A percentile compares a stretch with the other conserved stretches of the same genome.
Evolutionary conservation across 495 filamentous ascomycete species (phyloP).

Genomic region (Trichoderma erinaceum): DNA sequence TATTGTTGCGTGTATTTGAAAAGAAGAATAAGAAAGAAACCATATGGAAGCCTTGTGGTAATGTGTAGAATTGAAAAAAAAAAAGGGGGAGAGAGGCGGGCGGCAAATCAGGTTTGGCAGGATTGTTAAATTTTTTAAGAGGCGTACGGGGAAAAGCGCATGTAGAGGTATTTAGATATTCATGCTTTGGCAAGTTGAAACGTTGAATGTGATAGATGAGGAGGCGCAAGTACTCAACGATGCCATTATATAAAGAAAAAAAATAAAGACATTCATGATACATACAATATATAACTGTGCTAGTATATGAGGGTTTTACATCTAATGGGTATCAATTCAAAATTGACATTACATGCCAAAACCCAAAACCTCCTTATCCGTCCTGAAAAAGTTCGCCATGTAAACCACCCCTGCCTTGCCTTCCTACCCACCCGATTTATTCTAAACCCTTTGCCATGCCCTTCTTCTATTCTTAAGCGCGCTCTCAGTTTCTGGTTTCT

Average conservation of each 20-base stretch:
- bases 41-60: background rate
- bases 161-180: background rate
- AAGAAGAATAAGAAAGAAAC: background rate
- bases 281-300: background rate
- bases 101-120: background rate
- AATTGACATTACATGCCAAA: conserved; percentile 4
- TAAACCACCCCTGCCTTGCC: background rate
- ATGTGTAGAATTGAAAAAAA: background rate
- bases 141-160: conserved; percentile 1
- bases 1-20: background rate
- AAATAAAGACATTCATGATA: background rate
- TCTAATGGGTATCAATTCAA: conserved; percentile 1
- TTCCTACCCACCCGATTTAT: background rate
- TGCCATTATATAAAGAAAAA: background rate
- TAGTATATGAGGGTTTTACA: background rate
- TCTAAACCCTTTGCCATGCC: background rate
- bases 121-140: background rate
- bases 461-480: background rate
- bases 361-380: conserved; percentile 1
- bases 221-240: too few species aligned
- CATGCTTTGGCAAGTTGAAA: background rate
- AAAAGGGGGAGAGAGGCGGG: background rate
- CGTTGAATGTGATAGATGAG: background rate
- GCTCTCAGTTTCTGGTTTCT: background rate
- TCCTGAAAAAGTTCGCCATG: conserved; percentile 14